Evolutionary conservation across 2,329 filamentous ascomycete genomes (phyloP).

Genomic region (Cercospora zeae-maydis): DNA sequence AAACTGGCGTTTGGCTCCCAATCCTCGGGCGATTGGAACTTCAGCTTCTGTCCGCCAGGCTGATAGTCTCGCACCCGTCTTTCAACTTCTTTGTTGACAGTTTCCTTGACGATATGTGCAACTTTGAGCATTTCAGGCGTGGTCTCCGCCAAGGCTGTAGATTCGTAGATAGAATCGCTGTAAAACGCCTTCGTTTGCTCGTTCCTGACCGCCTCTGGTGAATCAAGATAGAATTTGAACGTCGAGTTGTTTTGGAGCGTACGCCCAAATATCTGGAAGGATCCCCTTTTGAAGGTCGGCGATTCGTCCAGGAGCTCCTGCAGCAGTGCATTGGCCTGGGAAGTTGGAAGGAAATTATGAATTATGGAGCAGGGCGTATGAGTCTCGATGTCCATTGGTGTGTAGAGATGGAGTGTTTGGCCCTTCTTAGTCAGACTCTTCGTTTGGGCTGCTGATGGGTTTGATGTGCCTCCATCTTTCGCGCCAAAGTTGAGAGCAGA

Average conservation of each 20-base stretch:
- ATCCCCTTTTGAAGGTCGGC: conserved; percentile 63
- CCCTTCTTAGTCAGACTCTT: conserved; percentile 66
- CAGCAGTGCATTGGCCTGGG: conserved; percentile 70
- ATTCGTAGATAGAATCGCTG: conserved; percentile 69
- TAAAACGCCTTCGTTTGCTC: conserved; percentile 82
- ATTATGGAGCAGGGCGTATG: conserved; percentile 89
- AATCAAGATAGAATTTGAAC: conserved; percentile 76
- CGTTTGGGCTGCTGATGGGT: neutral
- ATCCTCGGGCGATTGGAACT: conserved; percentile 65
- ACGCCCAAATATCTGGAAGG: conserved; percentile 84
- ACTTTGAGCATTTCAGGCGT: conserved; percentile 71
- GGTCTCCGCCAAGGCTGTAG: conserved; percentile 64
- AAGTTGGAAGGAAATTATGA: conserved; percentile 76
- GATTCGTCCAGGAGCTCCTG: conserved; percentile 72
- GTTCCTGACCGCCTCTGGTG: conserved; percentile 61
- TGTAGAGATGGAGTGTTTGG: conserved; percentile 77
- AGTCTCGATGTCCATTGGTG: conserved; percentile 72
- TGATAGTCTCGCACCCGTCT: conserved; percentile 66
- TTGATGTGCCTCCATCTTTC: neutral
- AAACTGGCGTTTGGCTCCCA: conserved; percentile 90
- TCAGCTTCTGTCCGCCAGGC: conserved; percentile 67
- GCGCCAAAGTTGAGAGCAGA: conserved; percentile 39
- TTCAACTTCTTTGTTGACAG: conserved; percentile 75
- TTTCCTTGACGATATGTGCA: conserved; percentile 64
- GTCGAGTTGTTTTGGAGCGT: conserved; percentile 84